Evolutionary conservation across 345 rosid species (phyloP).

Genomic region (Psidium friedrichsthalianum): DNA sequence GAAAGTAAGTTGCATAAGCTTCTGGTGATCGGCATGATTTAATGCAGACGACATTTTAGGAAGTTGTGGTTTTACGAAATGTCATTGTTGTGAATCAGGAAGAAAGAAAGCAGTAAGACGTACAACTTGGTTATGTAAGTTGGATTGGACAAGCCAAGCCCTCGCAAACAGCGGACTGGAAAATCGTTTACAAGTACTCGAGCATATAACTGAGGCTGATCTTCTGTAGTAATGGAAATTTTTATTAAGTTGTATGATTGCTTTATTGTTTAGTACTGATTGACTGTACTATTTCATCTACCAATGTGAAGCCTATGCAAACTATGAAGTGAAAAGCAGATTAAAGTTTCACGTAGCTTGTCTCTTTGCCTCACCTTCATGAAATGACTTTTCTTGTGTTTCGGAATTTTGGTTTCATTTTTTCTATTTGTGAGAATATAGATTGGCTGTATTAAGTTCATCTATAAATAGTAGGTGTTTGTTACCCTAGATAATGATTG

Average conservation of each 20-base stretch:
- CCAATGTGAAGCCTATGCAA: background rate
- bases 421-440: background rate
- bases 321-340: background rate
- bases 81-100: background rate
- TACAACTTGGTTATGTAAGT: background rate
- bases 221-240: background rate
- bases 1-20: background rate
- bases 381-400: background rate
- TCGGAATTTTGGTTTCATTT: background rate
- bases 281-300: background rate
- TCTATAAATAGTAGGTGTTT: background rate
- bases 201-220: background rate
- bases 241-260: background rate
- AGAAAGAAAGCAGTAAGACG: background rate
- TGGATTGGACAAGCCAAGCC: no score
- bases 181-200: background rate
- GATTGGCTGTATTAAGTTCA: background rate
- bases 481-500: background rate
- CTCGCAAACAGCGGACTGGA: background rate
- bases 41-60: background rate
- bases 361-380: background rate
- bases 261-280: background rate
- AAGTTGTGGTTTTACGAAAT: background rate
- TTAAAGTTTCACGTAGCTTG: background rate
- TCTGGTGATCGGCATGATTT: background rate